These are phyloP conservation scores for Candida endomychidarum DNA, from an alignment of 805 yeast species.

Conservation along the genomic window DNA sequence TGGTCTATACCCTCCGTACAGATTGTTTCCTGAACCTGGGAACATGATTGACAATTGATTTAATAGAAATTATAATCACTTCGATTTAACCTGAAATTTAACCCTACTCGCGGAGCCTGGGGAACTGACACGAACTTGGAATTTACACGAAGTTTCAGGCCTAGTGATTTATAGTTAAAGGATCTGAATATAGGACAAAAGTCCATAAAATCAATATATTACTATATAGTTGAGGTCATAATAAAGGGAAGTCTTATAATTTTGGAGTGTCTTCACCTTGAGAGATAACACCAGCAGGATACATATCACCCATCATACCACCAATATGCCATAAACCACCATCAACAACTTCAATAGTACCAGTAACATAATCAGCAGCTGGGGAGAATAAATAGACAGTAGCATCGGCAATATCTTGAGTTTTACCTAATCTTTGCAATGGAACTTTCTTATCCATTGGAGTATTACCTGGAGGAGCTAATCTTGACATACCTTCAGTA, in stretches of 20 bases:
- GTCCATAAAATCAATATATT: constrained; percentile 2
- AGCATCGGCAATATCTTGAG: constrained; percentile 81
- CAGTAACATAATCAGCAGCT: constrained; percentile 76
- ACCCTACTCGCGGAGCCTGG: neutral
- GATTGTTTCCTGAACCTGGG: constrained; percentile 21
- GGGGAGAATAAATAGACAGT: constrained; percentile 82
- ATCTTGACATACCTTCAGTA: constrained; percentile 81
- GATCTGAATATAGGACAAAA: neutral
- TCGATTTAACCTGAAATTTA: constrained; percentile 8
- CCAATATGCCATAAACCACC: constrained; percentile 91
- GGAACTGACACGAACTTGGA: no score
- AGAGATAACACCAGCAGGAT: constrained; percentile 30
- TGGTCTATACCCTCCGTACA: constrained; percentile 14
- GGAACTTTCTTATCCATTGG: constrained; percentile 54
- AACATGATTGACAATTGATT: constrained; percentile 15
- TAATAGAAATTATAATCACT: no score
- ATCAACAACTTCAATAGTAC: constrained; percentile 79
- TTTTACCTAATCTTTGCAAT: constrained; percentile 64
- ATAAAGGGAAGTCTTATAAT: constrained; percentile 15
- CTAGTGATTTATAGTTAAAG: no score
- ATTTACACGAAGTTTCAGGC: no score
- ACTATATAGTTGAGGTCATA: constrained; percentile 1
- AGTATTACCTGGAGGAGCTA: constrained; percentile 44
- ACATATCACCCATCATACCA: constrained; percentile 29
- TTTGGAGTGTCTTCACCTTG: constrained; percentile 30